These are phyloP conservation scores for Elongisporangium prolatum DNA, from an alignment of 352 stramenopile species.

Conservation along the genomic window DNA sequence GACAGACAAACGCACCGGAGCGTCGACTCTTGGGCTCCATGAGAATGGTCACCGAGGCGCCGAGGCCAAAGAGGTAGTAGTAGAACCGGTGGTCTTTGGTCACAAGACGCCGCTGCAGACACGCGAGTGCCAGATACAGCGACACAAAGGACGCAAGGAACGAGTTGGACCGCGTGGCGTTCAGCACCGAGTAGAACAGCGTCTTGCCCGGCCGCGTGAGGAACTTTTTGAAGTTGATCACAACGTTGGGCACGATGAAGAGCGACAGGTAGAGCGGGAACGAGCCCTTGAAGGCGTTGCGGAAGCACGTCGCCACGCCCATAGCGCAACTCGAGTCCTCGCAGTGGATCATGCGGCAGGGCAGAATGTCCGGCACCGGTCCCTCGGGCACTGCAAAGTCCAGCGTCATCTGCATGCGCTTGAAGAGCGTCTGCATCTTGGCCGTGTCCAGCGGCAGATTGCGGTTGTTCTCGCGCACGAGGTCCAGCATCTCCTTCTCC, in stretches of 20 bases:
- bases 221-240: constrained; percentile 83
- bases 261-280: constrained; percentile 84
- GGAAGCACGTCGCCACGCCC: constrained; percentile 52
- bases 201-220: constrained; percentile 45
- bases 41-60: constrained; percentile 64
- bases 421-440: constrained; percentile 40
- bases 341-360: constrained; percentile 62
- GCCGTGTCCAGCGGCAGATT: constrained; percentile 29
- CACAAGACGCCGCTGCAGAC: constrained; percentile 46
- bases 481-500: constrained; percentile 50
- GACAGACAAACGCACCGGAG: constrained; percentile 35
- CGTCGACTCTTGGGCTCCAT: constrained; percentile 76
- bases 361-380: constrained; percentile 27
- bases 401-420: constrained; percentile 23
- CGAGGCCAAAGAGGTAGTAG: constrained; percentile 71
- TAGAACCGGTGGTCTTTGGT: constrained; percentile 64
- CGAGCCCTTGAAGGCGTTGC: constrained; percentile 49
- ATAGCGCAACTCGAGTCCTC: constrained; percentile 37
- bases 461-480: constrained; percentile 63
- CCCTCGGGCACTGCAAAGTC: constrained; percentile 25
- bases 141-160: constrained; percentile 74
- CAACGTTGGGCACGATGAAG: constrained; percentile 77
- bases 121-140: constrained; percentile 65
- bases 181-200: constrained; percentile 49
- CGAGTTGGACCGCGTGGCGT: constrained; percentile 69